Percentiles rank a stretch among this genome's conserved stretches.
Evolutionary conservation across 192 early-diverging fungal species (phyloP).

Genomic region (Coemansia sp.): DNA sequence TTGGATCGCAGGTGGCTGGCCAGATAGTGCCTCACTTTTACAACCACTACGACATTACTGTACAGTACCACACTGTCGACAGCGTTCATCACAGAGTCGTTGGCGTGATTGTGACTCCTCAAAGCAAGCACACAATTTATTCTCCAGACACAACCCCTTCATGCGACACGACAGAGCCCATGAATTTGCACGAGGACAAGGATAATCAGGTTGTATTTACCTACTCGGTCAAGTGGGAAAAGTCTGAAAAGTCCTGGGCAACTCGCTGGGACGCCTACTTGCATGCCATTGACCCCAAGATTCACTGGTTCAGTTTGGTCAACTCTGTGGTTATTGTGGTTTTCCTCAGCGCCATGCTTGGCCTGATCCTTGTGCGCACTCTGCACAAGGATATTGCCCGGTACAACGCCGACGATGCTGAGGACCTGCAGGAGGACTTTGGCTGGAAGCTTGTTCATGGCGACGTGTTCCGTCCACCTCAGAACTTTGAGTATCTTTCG

Average conservation of each 20-base stretch:
- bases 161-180: slow-evolving; percentile 43
- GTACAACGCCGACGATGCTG: slow-evolving; percentile 72
- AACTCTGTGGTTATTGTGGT: slow-evolving; percentile 94
- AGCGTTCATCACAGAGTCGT: slow-evolving; percentile 76
- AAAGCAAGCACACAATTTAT: slow-evolving; percentile 56
- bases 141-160: slow-evolving; percentile 21
- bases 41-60: slow-evolving; percentile 87
- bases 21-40: slow-evolving; percentile 59
- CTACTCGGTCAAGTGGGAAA: slow-evolving; percentile 64
- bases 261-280: slow-evolving; percentile 87
- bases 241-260: slow-evolving; percentile 69
- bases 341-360: slow-evolving; percentile 89
- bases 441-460: slow-evolving; percentile 98
- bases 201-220: slow-evolving; percentile 61
- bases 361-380: slow-evolving; percentile 83
- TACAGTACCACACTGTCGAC: slow-evolving; percentile 76
- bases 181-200: slow-evolving; percentile 52
- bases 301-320: slow-evolving; percentile 94
- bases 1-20: slow-evolving; percentile 58
- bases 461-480: slow-evolving; percentile 94
- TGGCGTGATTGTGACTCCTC: slow-evolving; percentile 77
- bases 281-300: slow-evolving; percentile 82
- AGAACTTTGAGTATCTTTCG: slow-evolving; percentile 69
- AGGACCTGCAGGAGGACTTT: slow-evolving; percentile 89
- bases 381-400: slow-evolving; percentile 91